Evolutionary conservation across 148 eudicot species (phyloP), one percentile per base, ranked within the genome.

Genomic region (Diospyros lotus): DNA sequence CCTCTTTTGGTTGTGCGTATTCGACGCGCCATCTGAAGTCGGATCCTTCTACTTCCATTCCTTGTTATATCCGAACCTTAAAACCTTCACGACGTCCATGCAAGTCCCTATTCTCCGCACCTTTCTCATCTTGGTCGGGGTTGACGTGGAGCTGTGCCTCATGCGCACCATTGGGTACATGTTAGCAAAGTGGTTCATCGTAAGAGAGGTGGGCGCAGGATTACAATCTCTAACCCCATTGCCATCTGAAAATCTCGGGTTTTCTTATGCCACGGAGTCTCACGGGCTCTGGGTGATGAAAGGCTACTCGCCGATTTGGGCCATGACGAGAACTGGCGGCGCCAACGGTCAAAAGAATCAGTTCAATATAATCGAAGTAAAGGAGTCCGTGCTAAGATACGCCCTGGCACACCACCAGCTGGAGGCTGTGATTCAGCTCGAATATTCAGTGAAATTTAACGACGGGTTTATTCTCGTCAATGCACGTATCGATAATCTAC

Each of bases 111-210:
- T 89, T 5, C 46, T 92, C 12, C 84, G 84, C 48, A 82, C 87
- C 0, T 92, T 92, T 79, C 74, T 95, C 56, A n/a, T 78, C 1
- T 65, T 89, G 0, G 80, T 80, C 0, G 98, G 98, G 0, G 75
- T 80, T 2, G 97, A 95, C 76, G 83, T 89, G 17, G 98, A 95
- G 82, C 74, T 89, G 58, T 84, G 90, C 43, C 41, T 95, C 46
- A 75, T 89, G 86, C 93, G 98, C 73, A 81, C 96, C n/a, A 14
- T 92, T 18, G 94, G 98, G 15, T 95, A 92, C 80, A 86, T 95
- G 80, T n/a, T 87, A 66, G 86, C 90, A 8, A 95, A 95, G 58
- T 90, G 96, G 86, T 62, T 92, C 58, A 82, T 95, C 44, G 73
- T 87, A 28, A 79, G 81, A 55, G 98, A 95, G 70, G 80, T 89